Conservation (phyloP, 306 rosid species). For the Notholithocarpus densiflorus region DNA sequence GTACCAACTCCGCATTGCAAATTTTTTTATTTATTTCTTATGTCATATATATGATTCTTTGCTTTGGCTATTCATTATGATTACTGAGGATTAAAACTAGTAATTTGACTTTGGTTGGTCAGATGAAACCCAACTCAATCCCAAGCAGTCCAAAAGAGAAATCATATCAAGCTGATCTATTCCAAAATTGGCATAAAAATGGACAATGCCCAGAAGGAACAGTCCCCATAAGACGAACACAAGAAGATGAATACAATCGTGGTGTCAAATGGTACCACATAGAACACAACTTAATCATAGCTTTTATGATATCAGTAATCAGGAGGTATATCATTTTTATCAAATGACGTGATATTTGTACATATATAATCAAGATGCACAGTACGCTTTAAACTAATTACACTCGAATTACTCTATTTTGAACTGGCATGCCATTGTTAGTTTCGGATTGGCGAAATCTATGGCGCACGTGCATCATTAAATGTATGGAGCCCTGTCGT, state of each 20-base stretch:
- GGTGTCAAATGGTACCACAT: too few species aligned
- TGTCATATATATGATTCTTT: too few species aligned
- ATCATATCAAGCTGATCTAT: background rate
- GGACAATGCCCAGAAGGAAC: constrained; percentile 25
- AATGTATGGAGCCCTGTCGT: constrained; percentile 25
- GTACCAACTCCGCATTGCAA: too few species aligned
- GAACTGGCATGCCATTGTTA: constrained; percentile 14
- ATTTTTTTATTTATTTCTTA: too few species aligned
- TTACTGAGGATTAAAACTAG: too few species aligned
- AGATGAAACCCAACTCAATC: constrained; percentile 8
- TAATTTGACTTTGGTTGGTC: background rate
- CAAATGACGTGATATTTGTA: too few species aligned
- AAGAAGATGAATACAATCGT: background rate
- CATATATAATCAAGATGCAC: background rate
- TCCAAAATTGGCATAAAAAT: background rate
- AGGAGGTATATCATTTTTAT: too few species aligned
- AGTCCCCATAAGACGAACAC: constrained; percentile 17
- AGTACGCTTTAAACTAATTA: too few species aligned
- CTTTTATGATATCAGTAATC: too few species aligned
- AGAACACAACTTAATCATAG: too few species aligned
- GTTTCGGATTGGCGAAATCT: background rate
- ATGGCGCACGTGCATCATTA: constrained; percentile 10
- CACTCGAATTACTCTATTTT: background rate
- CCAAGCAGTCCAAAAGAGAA: background rate
- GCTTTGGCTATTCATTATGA: too few species aligned